Percentiles rank a stretch among this genome's conserved stretches.
Conservation (phyloP, 2,329 filamentous ascomycete genomes). For the Penicillium sp. region DNA sequence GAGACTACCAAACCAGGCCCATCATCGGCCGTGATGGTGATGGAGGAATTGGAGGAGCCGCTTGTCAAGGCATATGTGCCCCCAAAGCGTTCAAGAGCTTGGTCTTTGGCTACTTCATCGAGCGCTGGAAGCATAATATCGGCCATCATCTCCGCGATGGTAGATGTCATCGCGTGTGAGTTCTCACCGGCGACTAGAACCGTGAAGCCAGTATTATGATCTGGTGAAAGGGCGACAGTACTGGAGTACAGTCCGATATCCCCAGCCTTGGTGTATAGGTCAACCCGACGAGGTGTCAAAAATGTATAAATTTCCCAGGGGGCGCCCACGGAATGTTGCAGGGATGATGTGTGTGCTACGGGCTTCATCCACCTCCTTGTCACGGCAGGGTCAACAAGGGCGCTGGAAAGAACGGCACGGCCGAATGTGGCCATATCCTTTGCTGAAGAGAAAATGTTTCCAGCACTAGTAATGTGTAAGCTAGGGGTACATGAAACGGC, state of each 20-base stretch:
- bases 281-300: constrained; percentile 16
- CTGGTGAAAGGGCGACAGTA: constrained; percentile 26
- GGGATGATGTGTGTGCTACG: constrained; percentile 38
- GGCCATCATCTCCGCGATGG: constrained; percentile 19
- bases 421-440: constrained; percentile 47
- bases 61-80: constrained; percentile 18
- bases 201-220: constrained; percentile 27
- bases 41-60: constrained; percentile 13
- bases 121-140: constrained; percentile 19
- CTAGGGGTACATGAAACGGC: background rate
- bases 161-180: constrained; percentile 7
- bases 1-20: constrained; percentile 20
- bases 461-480: constrained; percentile 30
- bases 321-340: constrained; percentile 41
- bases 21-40: constrained; percentile 23
- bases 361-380: constrained; percentile 52
- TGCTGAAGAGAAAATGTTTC: constrained; percentile 48
- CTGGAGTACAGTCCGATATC: constrained; percentile 28
- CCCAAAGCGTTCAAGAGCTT: constrained; percentile 19
- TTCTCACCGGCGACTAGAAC: constrained; percentile 23
- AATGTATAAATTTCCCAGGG: constrained; percentile 47
- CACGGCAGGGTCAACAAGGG: constrained; percentile 34
- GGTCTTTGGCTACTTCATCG: constrained; percentile 23
- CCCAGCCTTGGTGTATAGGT: constrained; percentile 30
- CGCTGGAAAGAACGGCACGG: constrained; percentile 45